Evolutionary conservation across 768 basidiomycete genomes (phyloP).

Genomic region (Lepiota venenata): DNA sequence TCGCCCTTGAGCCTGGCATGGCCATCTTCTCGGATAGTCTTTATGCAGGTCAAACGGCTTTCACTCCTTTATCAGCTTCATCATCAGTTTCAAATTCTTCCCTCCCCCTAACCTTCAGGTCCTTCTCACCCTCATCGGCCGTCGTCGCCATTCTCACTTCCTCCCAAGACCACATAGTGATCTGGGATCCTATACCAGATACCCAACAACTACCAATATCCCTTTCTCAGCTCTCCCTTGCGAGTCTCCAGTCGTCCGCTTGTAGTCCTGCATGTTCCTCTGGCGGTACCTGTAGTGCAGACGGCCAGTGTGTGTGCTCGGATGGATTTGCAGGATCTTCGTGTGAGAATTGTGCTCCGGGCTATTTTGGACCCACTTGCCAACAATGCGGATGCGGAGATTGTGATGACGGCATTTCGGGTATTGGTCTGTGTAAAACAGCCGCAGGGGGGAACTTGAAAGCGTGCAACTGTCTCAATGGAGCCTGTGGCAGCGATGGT

Average conservation of each 20-base stretch:
- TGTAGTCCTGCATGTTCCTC: constrained; percentile 72
- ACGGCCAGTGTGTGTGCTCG: constrained; percentile 67
- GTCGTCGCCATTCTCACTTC: constrained; percentile 65
- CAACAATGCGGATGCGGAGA: constrained; percentile 63
- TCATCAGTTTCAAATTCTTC: constrained; percentile 43
- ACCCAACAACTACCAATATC: constrained; percentile 61
- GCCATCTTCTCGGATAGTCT: constrained; percentile 57
- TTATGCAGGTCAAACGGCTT: constrained; percentile 64
- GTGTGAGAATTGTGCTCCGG: constrained; percentile 69
- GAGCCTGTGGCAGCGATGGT: constrained; percentile 63
- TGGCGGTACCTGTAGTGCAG: constrained; percentile 53
- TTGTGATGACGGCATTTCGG: constrained; percentile 77
- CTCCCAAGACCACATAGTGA: constrained; percentile 57
- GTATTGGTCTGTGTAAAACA: constrained; percentile 64
- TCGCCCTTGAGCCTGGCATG: constrained; percentile 66
- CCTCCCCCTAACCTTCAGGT: constrained; percentile 49
- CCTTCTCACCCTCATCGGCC: constrained; percentile 62
- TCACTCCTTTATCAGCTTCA: constrained; percentile 54
- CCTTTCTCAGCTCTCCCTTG: constrained; percentile 38
- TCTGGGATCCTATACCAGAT: constrained; percentile 83
- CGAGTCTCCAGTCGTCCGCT: constrained; percentile 68
- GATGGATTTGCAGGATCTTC: constrained; percentile 70
- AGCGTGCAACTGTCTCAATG: constrained; percentile 75
- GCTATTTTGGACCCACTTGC: constrained; percentile 71
- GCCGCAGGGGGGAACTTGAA: background rate